Conservation (phyloP, 495 filamentous ascomycete species). For the Saxispiralis lemnorum region DNA sequence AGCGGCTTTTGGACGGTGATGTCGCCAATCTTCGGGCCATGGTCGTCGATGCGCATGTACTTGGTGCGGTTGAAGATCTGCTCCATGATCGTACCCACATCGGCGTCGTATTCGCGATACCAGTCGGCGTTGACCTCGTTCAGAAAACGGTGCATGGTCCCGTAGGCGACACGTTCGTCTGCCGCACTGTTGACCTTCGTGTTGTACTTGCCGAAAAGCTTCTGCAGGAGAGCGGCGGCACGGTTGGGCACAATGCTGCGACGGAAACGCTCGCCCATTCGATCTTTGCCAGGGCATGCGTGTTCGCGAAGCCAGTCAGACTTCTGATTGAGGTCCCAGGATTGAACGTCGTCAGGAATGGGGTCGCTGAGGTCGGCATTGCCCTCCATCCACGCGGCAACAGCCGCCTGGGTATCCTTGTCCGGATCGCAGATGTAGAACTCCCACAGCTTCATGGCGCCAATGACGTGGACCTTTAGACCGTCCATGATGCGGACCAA, state of each 20-base stretch:
- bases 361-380: slow-evolving; percentile 28
- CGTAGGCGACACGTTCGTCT: slow-evolving; percentile 20
- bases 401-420: slow-evolving; percentile 44
- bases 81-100: slow-evolving; percentile 65
- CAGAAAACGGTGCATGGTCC: slow-evolving; percentile 34
- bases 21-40: slow-evolving; percentile 74
- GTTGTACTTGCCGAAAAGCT: slow-evolving; percentile 51
- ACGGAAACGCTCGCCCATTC: slow-evolving; percentile 60
- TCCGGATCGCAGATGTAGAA: slow-evolving; percentile 76
- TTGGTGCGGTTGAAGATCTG: slow-evolving; percentile 88
- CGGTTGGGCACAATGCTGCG: slow-evolving; percentile 48
- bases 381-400: slow-evolving; percentile 52
- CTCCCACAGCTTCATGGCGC: slow-evolving; percentile 68
- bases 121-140: slow-evolving; percentile 74
- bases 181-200: slow-evolving; percentile 16
- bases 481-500: slow-evolving; percentile 70
- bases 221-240: slow-evolving; percentile 50
- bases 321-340: slow-evolving; percentile 39
- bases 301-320: slow-evolving; percentile 42
- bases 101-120: slow-evolving; percentile 77
- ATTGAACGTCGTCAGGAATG: slow-evolving; percentile 36
- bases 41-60: slow-evolving; percentile 74
- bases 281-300: slow-evolving; percentile 48
- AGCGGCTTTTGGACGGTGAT: slow-evolving; percentile 61
- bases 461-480: slow-evolving; percentile 62